phyloP scores from a whole-genome alignment of 768 basidiomycete species.

The Polyporus arcularius region DNA sequence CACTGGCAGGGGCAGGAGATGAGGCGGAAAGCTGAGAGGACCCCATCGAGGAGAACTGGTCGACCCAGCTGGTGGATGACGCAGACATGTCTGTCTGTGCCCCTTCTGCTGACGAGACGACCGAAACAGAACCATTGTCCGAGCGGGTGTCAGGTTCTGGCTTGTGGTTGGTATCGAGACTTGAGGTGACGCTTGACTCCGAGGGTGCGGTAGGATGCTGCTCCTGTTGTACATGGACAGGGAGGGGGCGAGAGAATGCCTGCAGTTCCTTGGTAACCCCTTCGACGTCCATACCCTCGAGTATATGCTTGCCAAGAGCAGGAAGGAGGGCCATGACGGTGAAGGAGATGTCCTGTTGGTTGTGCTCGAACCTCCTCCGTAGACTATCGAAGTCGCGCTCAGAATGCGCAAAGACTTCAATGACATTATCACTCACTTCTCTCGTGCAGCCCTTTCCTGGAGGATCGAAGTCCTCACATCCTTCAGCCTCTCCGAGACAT shows the following conservation, averaged over 20 bases:
- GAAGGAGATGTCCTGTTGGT: slow-evolving; percentile 75
- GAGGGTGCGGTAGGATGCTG: slow-evolving; percentile 18
- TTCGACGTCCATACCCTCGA: slow-evolving; percentile 80
- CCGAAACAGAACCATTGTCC: slow-evolving; percentile 44
- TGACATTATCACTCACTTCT: slow-evolving; percentile 55
- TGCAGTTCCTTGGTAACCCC: slow-evolving; percentile 59
- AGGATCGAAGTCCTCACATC: slow-evolving; percentile 67
- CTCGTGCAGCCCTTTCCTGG: slow-evolving; percentile 61
- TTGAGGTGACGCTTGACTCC: slow-evolving; percentile 36
- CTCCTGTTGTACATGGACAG: slow-evolving; percentile 9
- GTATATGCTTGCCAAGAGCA: slow-evolving; percentile 62
- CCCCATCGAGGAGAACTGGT: slow-evolving; percentile 34
- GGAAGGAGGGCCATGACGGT: slow-evolving; percentile 72
- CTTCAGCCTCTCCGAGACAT: slow-evolving; percentile 60
- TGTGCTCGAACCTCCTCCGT: slow-evolving; percentile 70
- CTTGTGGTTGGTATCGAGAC: slow-evolving; percentile 34
- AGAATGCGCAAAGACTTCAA: background rate
- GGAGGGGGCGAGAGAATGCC: slow-evolving; percentile 40
- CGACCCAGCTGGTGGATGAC: slow-evolving; percentile 47
- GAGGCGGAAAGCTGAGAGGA: slow-evolving; percentile 21
- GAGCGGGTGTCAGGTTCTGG: slow-evolving; percentile 40
- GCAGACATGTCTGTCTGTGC: slow-evolving; percentile 34
- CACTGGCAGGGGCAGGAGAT: background rate
- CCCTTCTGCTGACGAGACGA: slow-evolving; percentile 42
- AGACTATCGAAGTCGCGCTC: slow-evolving; percentile 44